These are phyloP conservation scores for Mortierella sp. DNA, from an alignment of 371 early-diverging fungal species.

Conservation along the genomic window DNA sequence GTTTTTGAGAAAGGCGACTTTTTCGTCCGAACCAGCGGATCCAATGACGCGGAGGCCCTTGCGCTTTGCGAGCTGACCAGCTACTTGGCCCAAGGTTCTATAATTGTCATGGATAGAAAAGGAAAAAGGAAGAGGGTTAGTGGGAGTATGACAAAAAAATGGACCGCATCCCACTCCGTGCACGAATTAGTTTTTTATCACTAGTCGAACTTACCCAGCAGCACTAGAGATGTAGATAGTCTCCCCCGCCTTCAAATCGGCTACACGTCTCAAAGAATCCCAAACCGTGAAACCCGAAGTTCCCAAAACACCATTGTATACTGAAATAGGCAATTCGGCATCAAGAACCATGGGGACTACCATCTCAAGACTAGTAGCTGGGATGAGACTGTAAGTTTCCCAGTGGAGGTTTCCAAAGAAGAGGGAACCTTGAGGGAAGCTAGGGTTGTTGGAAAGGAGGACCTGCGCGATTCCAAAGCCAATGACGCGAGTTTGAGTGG, in stretches of 20 bases:
- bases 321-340: no score
- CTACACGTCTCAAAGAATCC: conserved; percentile 18
- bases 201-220: conserved; percentile 25
- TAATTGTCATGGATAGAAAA: no score
- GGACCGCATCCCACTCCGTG: conserved; percentile 28
- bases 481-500: conserved; percentile 20
- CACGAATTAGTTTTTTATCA: no score
- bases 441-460: conserved; percentile 30
- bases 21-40: conserved; percentile 77
- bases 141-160: no score
- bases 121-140: no score
- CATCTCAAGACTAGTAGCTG: conserved; percentile 2
- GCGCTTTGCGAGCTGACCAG: conserved; percentile 63
- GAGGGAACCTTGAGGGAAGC: conserved; percentile 23
- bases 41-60: conserved; percentile 48
- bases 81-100: conserved; percentile 73
- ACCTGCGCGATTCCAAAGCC: conserved; percentile 45
- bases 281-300: conserved; percentile 66
- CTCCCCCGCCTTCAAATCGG: conserved; percentile 53
- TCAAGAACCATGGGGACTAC: conserved; percentile 10
- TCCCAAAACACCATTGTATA: conserved; percentile 63
- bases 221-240: conserved; percentile 30
- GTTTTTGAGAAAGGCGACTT: conserved; percentile 69
- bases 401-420: conserved; percentile 22
- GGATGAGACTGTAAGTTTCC: conserved; percentile 31